Percentiles rank a stretch among this genome's conserved stretches.
Evolutionary conservation across 805 yeast genomes (phyloP).

Genomic region (Saccharomycopsis selenospora): DNA sequence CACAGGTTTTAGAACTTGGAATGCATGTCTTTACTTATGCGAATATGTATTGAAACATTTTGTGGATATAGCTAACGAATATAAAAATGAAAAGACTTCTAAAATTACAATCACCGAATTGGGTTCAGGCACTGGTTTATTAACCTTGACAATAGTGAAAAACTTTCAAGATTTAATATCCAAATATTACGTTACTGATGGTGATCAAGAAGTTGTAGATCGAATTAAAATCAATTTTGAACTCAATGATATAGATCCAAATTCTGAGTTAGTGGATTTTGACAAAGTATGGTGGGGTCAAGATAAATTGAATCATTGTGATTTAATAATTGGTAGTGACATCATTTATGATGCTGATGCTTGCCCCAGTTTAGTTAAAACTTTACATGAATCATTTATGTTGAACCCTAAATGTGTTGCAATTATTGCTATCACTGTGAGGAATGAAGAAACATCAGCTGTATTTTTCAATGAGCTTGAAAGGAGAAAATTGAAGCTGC

Average conservation of each 20-base stretch:
- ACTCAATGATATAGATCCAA: slow-evolving; percentile 34
- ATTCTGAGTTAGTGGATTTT: slow-evolving; percentile 7
- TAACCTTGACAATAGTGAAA: slow-evolving; percentile 38
- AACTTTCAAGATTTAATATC: slow-evolving; percentile 12
- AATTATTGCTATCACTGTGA: slow-evolving; percentile 64
- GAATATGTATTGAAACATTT: slow-evolving; percentile 35
- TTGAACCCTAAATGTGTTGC: slow-evolving; percentile 23
- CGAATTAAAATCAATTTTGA: slow-evolving; percentile 37
- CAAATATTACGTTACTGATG: slow-evolving; percentile 40
- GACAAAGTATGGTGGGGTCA: slow-evolving; percentile 56
- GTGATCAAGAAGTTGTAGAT: slow-evolving; percentile 50
- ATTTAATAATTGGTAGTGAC: slow-evolving; percentile 73
- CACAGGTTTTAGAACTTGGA: slow-evolving; percentile 92
- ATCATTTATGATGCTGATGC: slow-evolving; percentile 72
- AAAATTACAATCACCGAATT: slow-evolving; percentile 38
- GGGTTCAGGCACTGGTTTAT: slow-evolving; percentile 88
- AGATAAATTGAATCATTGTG: slow-evolving; percentile 35
- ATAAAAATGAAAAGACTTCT: slow-evolving; percentile 16
- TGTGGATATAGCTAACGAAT: neutral
- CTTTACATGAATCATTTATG: slow-evolving; percentile 20
- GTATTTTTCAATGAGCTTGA: neutral
- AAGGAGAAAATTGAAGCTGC: neutral
- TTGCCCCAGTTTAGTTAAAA: slow-evolving; percentile 46
- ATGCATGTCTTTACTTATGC: slow-evolving; percentile 68
- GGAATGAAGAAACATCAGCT: slow-evolving; percentile 47